These are phyloP conservation scores for Galeopsis tetrahit DNA, from an alignment of 257 asterid genomes.

Conservation along the genomic window DNA sequence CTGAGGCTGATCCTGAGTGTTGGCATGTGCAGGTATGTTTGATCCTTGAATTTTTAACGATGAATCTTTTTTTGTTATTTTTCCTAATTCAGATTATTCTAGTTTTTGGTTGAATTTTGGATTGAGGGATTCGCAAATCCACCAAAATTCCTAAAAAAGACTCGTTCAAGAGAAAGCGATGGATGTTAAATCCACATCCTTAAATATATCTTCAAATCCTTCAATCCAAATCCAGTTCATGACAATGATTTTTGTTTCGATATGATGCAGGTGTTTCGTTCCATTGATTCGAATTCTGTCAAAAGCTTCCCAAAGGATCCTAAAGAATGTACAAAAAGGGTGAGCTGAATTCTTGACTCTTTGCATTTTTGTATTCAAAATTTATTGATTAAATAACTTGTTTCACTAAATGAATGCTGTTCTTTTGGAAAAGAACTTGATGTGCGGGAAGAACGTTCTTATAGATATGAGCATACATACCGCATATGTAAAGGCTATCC, in stretches of 20 bases:
- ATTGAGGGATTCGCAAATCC: not conserved
- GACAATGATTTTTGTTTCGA: constrained; percentile 14
- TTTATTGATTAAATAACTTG: not conserved
- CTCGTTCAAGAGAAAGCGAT: not conserved
- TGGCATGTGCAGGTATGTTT: constrained; percentile 93
- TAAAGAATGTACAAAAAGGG: constrained; percentile 74
- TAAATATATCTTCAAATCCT: not conserved
- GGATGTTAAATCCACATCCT: not conserved
- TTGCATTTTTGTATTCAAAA: constrained; percentile 6
- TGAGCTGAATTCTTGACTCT: constrained; percentile 42
- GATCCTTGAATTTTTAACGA: not conserved
- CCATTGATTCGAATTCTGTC: constrained; percentile 96
- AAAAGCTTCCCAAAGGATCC: constrained; percentile 95
- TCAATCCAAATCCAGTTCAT: not conserved
- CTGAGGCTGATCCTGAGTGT: constrained; percentile 71
- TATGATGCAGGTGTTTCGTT: constrained; percentile 76
- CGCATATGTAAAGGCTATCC: constrained; percentile 91
- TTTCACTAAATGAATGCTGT: constrained; percentile 18
- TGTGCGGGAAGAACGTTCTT: constrained; percentile 93
- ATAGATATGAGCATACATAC: constrained; percentile 98
- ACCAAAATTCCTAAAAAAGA: not conserved
- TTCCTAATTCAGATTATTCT: not conserved
- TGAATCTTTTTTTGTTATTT: not conserved
- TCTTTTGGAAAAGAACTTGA: constrained; percentile 66
- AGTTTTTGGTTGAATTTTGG: not conserved